Conservation (phyloP, 1,284 basidiomycete species). For the Inonotus hispidus region DNA sequence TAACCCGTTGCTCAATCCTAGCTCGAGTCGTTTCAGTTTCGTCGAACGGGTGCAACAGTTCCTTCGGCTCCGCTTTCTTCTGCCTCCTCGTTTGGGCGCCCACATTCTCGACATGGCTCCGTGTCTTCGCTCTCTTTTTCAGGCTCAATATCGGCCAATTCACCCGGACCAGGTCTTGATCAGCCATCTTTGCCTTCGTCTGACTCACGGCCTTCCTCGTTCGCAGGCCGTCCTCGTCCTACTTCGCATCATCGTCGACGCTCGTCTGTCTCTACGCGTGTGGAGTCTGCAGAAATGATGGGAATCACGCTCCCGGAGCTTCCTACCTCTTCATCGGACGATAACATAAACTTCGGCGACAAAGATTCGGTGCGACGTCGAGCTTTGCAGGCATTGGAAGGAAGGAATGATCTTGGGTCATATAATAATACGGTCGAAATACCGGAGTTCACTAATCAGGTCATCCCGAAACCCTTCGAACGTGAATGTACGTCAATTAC, state of each 20-base stretch:
- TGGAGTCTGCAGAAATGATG: constrained; percentile 81
- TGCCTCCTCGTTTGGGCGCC: constrained; percentile 48
- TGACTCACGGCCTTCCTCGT: constrained; percentile 26
- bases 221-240: constrained; percentile 44
- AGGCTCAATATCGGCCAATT: constrained; percentile 35
- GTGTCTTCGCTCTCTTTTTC: constrained; percentile 33
- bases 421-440: constrained; percentile 72
- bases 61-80: constrained; percentile 25
- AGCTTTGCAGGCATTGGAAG: constrained; percentile 74
- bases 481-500: constrained; percentile 38
- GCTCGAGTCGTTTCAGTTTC: constrained; percentile 63
- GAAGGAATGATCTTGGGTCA: constrained; percentile 54
- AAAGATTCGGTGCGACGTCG: constrained; percentile 73
- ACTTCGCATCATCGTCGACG: constrained; percentile 73
- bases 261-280: constrained; percentile 80
- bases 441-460: constrained; percentile 60
- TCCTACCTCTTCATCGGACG: constrained; percentile 48
- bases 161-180: constrained; percentile 26
- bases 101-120: constrained; percentile 64
- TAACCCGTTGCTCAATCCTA: constrained; percentile 26
- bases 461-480: constrained; percentile 51
- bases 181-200: constrained; percentile 31
- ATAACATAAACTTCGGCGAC: constrained; percentile 63
- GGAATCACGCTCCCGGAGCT: constrained; percentile 63
- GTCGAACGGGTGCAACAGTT: constrained; percentile 32